Evolutionary conservation across 106 monocot genomes (phyloP).

Genomic region (Allium cepa): DNA sequence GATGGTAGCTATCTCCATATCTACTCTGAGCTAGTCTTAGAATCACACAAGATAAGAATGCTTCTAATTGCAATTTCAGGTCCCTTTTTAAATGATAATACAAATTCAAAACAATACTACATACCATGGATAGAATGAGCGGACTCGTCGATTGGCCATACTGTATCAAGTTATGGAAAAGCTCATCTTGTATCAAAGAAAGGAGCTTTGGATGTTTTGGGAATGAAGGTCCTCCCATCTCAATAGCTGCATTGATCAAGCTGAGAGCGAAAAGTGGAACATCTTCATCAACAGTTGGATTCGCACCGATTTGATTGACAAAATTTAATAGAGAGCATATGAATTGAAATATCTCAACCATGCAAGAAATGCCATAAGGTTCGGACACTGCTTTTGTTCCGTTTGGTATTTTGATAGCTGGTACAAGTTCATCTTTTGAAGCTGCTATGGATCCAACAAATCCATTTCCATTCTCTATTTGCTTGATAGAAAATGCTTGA

Average conservation of each 20-base stretch:
- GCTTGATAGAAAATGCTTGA: conserved; percentile 43
- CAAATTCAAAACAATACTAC: conserved; percentile 83
- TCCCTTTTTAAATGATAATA: conserved; percentile 65
- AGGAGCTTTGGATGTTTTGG: conserved; percentile 62
- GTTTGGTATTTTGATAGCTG: conserved; percentile 16
- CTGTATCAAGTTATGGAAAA: conserved; percentile 84
- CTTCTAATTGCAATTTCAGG: conserved; percentile 85
- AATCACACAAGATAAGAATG: conserved; percentile 92
- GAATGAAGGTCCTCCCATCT: conserved; percentile 63
- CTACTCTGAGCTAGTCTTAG: conserved; percentile 71
- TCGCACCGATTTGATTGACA: conserved; percentile 59
- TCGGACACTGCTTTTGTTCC: conserved; percentile 33
- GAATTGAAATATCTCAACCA: conserved; percentile 89
- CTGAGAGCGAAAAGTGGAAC: conserved; percentile 90
- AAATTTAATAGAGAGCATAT: conserved; percentile 79
- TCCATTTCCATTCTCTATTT: conserved; percentile 63
- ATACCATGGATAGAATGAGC: conserved; percentile 77
- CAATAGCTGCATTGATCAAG: conserved; percentile 81
- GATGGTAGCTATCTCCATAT: conserved; percentile 76
- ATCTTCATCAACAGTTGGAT: conserved; percentile 76
- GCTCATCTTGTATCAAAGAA: conserved; percentile 70
- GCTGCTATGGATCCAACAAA: conserved; percentile 11
- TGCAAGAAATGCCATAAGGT: conserved; percentile 80
- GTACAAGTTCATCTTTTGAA: background rate
- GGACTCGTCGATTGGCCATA: conserved; percentile 89